These are phyloP conservation scores for Dysphania ambrosioides DNA, from an alignment of 148 eudicot genomes.

Conservation along the genomic window DNA sequence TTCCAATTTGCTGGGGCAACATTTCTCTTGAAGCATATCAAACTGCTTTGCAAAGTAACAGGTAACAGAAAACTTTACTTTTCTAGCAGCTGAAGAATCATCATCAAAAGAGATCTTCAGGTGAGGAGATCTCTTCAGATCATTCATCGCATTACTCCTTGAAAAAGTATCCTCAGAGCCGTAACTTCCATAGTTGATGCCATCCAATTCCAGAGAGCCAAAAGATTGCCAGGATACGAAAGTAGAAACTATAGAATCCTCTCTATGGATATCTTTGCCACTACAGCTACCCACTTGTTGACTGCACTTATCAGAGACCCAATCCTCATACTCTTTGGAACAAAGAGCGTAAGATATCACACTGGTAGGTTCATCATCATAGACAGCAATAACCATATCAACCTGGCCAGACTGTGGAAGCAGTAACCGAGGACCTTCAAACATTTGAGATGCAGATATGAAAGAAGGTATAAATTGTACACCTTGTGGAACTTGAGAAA, in stretches of 20 bases:
- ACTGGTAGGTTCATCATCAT: conserved; percentile 94
- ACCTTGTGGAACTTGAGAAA: conserved; percentile 48
- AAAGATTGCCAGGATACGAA: conserved; percentile 71
- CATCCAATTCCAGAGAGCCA: conserved; percentile 71
- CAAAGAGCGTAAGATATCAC: conserved; percentile 84
- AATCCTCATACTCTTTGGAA: conserved; percentile 73
- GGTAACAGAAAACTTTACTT: conserved; percentile 73
- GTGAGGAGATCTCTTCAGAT: conserved; percentile 66
- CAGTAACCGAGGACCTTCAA: conserved; percentile 68
- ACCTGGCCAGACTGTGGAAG: conserved; percentile 48
- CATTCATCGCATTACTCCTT: conserved; percentile 41
- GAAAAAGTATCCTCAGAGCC: conserved; percentile 59
- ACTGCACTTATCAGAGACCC: conserved; percentile 41
- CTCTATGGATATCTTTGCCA: conserved; percentile 33
- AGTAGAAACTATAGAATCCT: conserved; percentile 45
- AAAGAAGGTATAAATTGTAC: conserved; percentile 44
- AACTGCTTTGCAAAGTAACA: conserved; percentile 88
- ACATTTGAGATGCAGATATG: conserved; percentile 44
- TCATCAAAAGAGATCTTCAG: conserved; percentile 71
- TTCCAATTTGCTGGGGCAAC: conserved; percentile 71
- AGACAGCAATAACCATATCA: conserved; percentile 71
- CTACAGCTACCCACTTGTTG: conserved; percentile 35
- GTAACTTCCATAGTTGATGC: conserved; percentile 52
- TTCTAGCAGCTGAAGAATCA: conserved; percentile 53
- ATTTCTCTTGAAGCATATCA: conserved; percentile 70